phyloP scores from a whole-genome alignment of 1,284 basidiomycete species.

The Xerocomus amazonicus region DNA sequence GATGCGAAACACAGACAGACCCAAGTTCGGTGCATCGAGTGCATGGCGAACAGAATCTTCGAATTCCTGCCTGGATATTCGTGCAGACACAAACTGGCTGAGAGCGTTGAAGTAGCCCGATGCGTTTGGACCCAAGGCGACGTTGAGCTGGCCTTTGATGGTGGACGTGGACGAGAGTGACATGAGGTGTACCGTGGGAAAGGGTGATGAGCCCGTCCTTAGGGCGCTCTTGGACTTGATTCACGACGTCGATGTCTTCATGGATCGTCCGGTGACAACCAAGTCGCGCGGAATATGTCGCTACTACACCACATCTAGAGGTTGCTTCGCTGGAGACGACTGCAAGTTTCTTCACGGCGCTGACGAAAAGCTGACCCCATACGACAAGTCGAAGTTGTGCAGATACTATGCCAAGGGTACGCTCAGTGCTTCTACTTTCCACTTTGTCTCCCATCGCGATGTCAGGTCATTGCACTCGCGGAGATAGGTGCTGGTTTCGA shows the following conservation, averaged over 20 bases:
- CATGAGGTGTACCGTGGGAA: conserved; percentile 47
- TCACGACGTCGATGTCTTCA: conserved; percentile 21
- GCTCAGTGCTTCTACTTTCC: conserved; percentile 8
- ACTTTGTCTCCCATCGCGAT: neutral
- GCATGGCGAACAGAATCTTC: conserved; percentile 64
- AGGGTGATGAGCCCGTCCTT: neutral
- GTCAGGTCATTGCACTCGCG: conserved; percentile 61
- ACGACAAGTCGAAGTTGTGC: conserved; percentile 67
- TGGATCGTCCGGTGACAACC: conserved; percentile 55
- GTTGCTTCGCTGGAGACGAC: conserved; percentile 59
- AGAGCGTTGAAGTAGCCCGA: conserved; percentile 59
- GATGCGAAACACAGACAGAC: conserved; percentile 34
- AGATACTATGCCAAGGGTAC: conserved; percentile 56
- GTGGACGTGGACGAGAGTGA: conserved; percentile 73
- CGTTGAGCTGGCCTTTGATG: conserved; percentile 63
- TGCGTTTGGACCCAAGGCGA: conserved; percentile 59
- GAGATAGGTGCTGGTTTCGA: conserved; percentile 68
- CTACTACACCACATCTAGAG: conserved; percentile 56
- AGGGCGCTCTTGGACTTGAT: neutral
- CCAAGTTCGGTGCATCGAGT: conserved; percentile 59
- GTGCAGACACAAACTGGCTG: conserved; percentile 62
- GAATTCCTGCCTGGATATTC: conserved; percentile 69
- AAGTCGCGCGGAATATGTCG: conserved; percentile 61
- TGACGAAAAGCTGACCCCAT: conserved; percentile 53
- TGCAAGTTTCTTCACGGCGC: conserved; percentile 73